A percentile compares a stretch with the other conserved stretches of the same genome.
Conservation (phyloP, 2,329 filamentous ascomycete genomes). For the Venturia carpophila region DNA sequence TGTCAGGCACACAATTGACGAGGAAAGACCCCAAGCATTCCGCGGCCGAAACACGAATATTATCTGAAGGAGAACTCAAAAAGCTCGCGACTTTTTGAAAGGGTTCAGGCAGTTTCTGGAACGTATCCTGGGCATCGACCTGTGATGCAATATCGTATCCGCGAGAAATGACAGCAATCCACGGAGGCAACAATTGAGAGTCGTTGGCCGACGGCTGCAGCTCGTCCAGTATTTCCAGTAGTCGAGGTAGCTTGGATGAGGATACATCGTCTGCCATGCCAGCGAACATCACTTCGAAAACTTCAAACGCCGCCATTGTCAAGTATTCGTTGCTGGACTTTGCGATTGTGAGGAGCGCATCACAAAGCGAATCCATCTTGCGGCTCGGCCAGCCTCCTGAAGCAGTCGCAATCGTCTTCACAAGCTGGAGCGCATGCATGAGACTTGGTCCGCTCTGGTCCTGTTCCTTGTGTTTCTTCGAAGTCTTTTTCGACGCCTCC, state of each 20-base stretch:
- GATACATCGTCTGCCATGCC: slow-evolving; percentile 83
- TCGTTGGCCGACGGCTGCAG: slow-evolving; percentile 87
- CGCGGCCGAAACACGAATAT: slow-evolving; percentile 88
- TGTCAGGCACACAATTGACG: slow-evolving; percentile 77
- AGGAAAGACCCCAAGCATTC: slow-evolving; percentile 93
- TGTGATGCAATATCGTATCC: slow-evolving; percentile 92
- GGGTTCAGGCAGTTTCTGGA: slow-evolving; percentile 77
- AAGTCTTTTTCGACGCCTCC: slow-evolving; percentile 61
- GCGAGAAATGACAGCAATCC: slow-evolving; percentile 90
- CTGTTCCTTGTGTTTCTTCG: slow-evolving; percentile 49
- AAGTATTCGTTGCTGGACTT: slow-evolving; percentile 89
- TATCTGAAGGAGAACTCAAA: slow-evolving; percentile 78
- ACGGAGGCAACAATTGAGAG: slow-evolving; percentile 86
- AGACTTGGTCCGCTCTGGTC: slow-evolving; percentile 68
- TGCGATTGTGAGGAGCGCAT: slow-evolving; percentile 80
- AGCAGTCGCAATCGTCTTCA: slow-evolving; percentile 79
- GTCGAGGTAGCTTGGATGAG: slow-evolving; percentile 77
- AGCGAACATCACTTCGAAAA: slow-evolving; percentile 94
- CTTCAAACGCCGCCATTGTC: slow-evolving; percentile 92
- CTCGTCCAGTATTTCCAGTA: slow-evolving; percentile 87
- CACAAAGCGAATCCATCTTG: slow-evolving; percentile 88
- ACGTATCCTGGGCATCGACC: slow-evolving; percentile 81
- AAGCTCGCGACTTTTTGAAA: slow-evolving; percentile 76
- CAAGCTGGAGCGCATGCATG: slow-evolving; percentile 85
- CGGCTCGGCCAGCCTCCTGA: slow-evolving; percentile 93